Evolutionary conservation across 2,329 filamentous ascomycete species (phyloP).

Genomic region (Fusarium sulawesiense): DNA sequence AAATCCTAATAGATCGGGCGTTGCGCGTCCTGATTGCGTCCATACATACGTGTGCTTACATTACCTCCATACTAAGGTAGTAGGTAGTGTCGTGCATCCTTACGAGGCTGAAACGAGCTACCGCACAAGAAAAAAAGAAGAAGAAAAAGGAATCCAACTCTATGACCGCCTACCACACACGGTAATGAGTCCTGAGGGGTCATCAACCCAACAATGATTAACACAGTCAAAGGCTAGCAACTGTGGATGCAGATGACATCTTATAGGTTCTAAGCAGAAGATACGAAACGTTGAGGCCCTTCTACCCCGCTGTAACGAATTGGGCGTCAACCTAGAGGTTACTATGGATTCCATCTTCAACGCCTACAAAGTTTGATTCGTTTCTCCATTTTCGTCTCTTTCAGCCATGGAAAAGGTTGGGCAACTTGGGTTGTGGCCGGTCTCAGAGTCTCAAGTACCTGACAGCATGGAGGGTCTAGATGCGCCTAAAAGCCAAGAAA

Average conservation of each 20-base stretch:
- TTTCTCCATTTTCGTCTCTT: conserved; percentile 14
- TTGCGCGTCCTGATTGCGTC: not conserved
- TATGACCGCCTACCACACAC: not conserved
- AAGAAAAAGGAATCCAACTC: not conserved
- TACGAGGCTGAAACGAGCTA: conserved; percentile 3
- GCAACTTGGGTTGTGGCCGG: conserved; percentile 10
- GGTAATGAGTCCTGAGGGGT: not conserved
- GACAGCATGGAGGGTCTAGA: conserved; percentile 26
- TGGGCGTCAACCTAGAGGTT: conserved; percentile 20
- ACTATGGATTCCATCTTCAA: not conserved
- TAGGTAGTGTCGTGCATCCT: not conserved
- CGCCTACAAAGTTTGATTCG: not conserved
- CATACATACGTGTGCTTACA: not conserved
- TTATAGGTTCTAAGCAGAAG: not conserved
- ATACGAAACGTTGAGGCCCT: conserved; percentile 21
- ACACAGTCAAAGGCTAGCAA: not conserved
- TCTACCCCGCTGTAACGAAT: conserved; percentile 24
- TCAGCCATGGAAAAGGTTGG: not conserved
- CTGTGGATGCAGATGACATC: not conserved
- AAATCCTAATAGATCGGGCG: not conserved
- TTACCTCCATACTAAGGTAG: no score
- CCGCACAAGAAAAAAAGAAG: not conserved
- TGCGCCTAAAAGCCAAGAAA: conserved; percentile 17
- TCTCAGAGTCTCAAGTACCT: conserved; percentile 6
- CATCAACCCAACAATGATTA: not conserved